A percentile compares a stretch with the other conserved stretches of the same genome.
Conservation (phyloP, 2,329 filamentous ascomycete species). For the Botryosphaeria dothidea region DNA sequence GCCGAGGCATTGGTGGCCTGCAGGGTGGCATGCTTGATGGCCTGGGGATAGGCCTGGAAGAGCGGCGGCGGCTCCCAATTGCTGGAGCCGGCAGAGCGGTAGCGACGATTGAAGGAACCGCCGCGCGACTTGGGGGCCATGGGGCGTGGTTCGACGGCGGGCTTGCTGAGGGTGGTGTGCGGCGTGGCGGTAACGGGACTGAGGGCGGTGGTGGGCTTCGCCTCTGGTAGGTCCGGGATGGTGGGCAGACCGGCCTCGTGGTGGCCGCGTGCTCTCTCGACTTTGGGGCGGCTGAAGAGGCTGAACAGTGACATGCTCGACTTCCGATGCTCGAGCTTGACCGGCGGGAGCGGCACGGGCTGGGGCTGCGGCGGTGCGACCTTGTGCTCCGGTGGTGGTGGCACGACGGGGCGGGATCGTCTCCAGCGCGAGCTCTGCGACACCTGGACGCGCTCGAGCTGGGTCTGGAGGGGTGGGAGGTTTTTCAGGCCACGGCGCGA, state of each 20-base stretch:
- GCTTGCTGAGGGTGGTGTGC: not conserved
- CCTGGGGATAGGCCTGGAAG: constrained; percentile 84
- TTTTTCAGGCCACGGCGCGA: constrained; percentile 27
- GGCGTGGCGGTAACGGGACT: constrained; percentile 15
- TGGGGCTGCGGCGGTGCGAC: constrained; percentile 8
- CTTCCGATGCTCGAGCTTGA: constrained; percentile 33
- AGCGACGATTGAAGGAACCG: not conserved
- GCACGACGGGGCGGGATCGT: constrained; percentile 34
- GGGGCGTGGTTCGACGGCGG: not conserved
- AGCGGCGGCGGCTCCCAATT: constrained; percentile 63
- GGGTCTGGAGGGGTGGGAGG: constrained; percentile 23
- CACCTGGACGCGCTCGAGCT: constrained; percentile 18
- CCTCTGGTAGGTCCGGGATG: constrained; percentile 30
- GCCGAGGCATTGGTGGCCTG: constrained; percentile 67
- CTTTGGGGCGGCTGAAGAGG: constrained; percentile 52
- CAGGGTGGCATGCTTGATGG: constrained; percentile 72
- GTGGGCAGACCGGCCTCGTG: constrained; percentile 43
- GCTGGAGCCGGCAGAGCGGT: constrained; percentile 29
- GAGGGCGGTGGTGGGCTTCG: constrained; percentile 16
- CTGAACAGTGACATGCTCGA: constrained; percentile 53
- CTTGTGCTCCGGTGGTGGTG: constrained; percentile 21
- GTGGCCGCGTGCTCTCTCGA: constrained; percentile 49
- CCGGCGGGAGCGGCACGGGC: not conserved
- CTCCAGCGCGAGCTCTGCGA: constrained; percentile 38
- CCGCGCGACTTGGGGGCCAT: constrained; percentile 6